These are phyloP conservation scores for Akanthomyces dipterigenus DNA, from an alignment of 2,329 filamentous ascomycete genomes.

Conservation along the genomic window DNA sequence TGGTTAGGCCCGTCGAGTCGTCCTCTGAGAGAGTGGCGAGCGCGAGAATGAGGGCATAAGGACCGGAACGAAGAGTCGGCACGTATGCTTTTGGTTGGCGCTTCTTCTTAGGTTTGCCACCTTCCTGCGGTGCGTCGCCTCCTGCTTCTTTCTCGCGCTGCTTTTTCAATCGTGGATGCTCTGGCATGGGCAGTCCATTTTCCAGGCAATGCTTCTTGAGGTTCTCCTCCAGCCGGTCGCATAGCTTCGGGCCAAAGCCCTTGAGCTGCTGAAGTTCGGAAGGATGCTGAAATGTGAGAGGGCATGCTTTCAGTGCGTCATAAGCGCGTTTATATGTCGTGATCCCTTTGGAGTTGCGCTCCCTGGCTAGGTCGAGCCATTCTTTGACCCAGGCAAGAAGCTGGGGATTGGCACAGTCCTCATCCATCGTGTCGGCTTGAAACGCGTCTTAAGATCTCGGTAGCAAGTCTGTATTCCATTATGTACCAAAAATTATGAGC, in stretches of 20 bases:
- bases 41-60: constrained; percentile 65
- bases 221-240: constrained; percentile 58
- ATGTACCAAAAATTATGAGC: background rate
- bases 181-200: constrained; percentile 63
- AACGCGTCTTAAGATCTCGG: background rate
- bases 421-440: background rate
- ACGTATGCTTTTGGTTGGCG: constrained; percentile 62
- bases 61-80: constrained; percentile 63
- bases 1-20: constrained; percentile 51
- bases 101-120: constrained; percentile 46
- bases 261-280: constrained; percentile 66
- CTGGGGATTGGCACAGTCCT: constrained; percentile 55
- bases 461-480: background rate
- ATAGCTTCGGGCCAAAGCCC: constrained; percentile 67
- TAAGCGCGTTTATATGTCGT: constrained; percentile 71
- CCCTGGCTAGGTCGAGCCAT: constrained; percentile 64
- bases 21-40: constrained; percentile 54
- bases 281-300: constrained; percentile 63
- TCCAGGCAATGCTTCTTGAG: constrained; percentile 55
- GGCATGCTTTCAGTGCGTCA: constrained; percentile 68
- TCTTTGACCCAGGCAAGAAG: constrained; percentile 69
- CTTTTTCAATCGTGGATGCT: constrained; percentile 42
- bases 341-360: constrained; percentile 63
- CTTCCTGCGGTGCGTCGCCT: constrained; percentile 18
- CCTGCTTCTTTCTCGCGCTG: constrained; percentile 26